Conservation (phyloP, 352 stramenopile genomes). For the Stramenopiles sp. region DNA sequence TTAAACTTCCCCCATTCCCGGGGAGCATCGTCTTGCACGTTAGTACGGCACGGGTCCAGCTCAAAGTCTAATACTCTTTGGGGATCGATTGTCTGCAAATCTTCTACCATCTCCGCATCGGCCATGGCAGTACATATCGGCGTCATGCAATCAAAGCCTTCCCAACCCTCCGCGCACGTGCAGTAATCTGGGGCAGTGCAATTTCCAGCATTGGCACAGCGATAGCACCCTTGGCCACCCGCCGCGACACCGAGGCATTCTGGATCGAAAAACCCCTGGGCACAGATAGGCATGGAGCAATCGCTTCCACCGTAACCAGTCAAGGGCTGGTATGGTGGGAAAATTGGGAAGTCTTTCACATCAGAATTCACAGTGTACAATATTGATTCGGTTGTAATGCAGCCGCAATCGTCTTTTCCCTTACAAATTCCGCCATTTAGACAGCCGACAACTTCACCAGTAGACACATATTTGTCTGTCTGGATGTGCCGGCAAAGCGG, state of each 20-base stretch:
- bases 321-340: conserved; percentile 41
- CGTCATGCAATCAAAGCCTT: conserved; percentile 72
- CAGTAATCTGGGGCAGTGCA: conserved; percentile 71
- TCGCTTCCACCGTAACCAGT: conserved; percentile 77
- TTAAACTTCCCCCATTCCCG: conserved; percentile 42
- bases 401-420: conserved; percentile 71
- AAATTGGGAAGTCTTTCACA: conserved; percentile 12
- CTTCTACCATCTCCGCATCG: conserved; percentile 35
- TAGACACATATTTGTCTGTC: conserved; percentile 18
- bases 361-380: conserved; percentile 34
- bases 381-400: conserved; percentile 56
- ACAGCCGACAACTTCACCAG: conserved; percentile 35
- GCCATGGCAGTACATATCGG: conserved; percentile 58
- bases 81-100: conserved; percentile 81
- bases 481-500: conserved; percentile 60
- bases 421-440: conserved; percentile 72
- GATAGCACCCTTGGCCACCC: conserved; percentile 65
- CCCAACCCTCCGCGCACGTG: conserved; percentile 68
- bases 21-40: conserved; percentile 44
- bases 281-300: conserved; percentile 79
- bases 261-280: conserved; percentile 79
- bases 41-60: conserved; percentile 68
- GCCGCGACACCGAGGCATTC: conserved; percentile 39
- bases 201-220: conserved; percentile 72
- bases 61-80: conserved; percentile 64